Evolutionary conservation across 169 alveolate genomes (phyloP).

Genomic region (Amoebophrya sp.): DNA sequence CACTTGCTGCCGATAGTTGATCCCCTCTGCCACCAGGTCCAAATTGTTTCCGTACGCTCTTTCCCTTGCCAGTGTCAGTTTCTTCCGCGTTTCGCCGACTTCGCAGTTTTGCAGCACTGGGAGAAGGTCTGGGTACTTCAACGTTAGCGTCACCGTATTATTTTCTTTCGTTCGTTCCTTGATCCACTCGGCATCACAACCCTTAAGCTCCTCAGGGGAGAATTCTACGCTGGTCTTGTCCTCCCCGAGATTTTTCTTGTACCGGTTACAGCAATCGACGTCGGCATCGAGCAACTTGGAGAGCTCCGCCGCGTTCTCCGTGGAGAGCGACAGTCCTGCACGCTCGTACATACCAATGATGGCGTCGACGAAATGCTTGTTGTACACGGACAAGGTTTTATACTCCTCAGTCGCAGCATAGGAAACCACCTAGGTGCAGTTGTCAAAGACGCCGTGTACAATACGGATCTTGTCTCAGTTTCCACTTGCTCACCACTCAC

Average conservation of each 20-base stretch:
- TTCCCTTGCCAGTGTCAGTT: neutral
- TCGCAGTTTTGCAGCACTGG: neutral
- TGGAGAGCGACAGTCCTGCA: neutral
- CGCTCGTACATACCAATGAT: neutral
- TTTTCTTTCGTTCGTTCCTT: neutral
- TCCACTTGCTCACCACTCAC: too few relatives aligned
- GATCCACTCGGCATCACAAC: neutral
- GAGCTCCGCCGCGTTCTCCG: neutral
- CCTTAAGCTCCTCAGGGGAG: neutral
- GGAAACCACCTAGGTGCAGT: too few relatives aligned
- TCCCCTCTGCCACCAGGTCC: neutral
- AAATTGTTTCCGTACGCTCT: conserved; percentile 21
- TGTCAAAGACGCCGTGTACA: too few relatives aligned
- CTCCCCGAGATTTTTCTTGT: neutral
- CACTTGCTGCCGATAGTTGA: neutral
- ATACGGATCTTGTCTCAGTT: too few relatives aligned
- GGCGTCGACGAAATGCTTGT: neutral
- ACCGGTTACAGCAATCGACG: neutral
- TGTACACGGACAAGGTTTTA: too few relatives aligned
- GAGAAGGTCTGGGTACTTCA: neutral
- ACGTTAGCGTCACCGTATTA: neutral
- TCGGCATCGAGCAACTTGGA: neutral
- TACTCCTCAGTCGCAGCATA: too few relatives aligned
- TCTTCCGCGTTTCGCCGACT: neutral
- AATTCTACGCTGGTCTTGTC: neutral